Conservation (phyloP, 2,329 filamentous ascomycete genomes). For the Trichothecium sympodiale region DNA sequence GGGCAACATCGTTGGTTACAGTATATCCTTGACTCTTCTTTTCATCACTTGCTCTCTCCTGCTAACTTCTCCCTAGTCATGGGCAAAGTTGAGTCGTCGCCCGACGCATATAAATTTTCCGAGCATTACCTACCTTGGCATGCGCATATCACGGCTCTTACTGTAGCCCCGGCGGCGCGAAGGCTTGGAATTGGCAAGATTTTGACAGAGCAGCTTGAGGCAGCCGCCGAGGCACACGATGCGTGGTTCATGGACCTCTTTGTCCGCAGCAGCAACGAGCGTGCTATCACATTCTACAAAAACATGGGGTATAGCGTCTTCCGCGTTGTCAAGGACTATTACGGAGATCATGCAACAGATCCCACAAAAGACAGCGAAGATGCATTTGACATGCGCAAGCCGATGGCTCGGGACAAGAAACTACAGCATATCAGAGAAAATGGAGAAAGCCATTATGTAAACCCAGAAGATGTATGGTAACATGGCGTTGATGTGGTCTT, state of each 20-base stretch:
- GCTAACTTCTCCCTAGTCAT: slow-evolving; percentile 57
- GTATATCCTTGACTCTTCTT: slow-evolving; percentile 31
- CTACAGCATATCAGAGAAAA: slow-evolving; percentile 67
- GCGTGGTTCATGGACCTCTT: slow-evolving; percentile 96
- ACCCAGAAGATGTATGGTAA: slow-evolving; percentile 78
- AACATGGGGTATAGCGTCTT: slow-evolving; percentile 89
- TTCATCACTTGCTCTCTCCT: slow-evolving; percentile 2
- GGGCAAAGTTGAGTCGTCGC: slow-evolving; percentile 89
- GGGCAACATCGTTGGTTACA: slow-evolving; percentile 90
- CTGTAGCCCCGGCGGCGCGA: slow-evolving; percentile 77
- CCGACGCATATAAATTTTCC: slow-evolving; percentile 61
- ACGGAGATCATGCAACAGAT: slow-evolving; percentile 68
- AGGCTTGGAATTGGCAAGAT: slow-evolving; percentile 79
- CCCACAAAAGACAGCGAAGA: slow-evolving; percentile 61
- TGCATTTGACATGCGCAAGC: slow-evolving; percentile 94
- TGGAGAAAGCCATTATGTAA: slow-evolving; percentile 68
- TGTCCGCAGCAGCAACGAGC: slow-evolving; percentile 77
- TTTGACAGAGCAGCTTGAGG: slow-evolving; percentile 70
- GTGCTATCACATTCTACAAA: slow-evolving; percentile 81
- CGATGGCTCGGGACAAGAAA: slow-evolving; percentile 69
- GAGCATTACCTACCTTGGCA: slow-evolving; percentile 98
- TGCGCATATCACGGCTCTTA: slow-evolving; percentile 92
- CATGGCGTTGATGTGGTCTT: too few relatives aligned
- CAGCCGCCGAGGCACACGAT: slow-evolving; percentile 68
- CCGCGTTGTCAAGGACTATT: slow-evolving; percentile 81